These are phyloP conservation scores for Aspergillus nomiae DNA, from an alignment of 2,329 filamentous ascomycete species.

Conservation along the genomic window DNA sequence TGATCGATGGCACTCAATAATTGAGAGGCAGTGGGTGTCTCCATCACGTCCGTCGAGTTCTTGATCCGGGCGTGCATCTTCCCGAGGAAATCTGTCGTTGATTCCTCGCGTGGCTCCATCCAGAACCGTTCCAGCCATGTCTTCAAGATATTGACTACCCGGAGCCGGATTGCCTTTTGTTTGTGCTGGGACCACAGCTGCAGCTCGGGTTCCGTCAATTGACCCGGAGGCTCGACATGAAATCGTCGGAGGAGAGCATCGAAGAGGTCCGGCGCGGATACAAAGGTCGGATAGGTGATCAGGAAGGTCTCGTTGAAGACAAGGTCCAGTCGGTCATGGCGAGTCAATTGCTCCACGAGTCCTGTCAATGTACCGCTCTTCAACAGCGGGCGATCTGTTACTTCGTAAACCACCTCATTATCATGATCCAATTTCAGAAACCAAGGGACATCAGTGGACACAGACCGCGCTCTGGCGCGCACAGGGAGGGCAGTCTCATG, in stretches of 20 bases:
- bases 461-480: neutral
- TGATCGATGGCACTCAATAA: slow-evolving; percentile 83
- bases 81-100: slow-evolving; percentile 74
- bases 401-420: slow-evolving; percentile 16
- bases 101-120: slow-evolving; percentile 75
- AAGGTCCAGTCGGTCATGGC: slow-evolving; percentile 88
- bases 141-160: slow-evolving; percentile 92
- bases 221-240: neutral
- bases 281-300: slow-evolving; percentile 90
- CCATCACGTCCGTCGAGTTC: slow-evolving; percentile 8
- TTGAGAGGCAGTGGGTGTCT: slow-evolving; percentile 57
- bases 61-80: slow-evolving; percentile 80
- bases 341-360: slow-evolving; percentile 86
- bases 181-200: slow-evolving; percentile 69
- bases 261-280: slow-evolving; percentile 80
- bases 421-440: slow-evolving; percentile 8
- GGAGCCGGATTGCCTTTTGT: slow-evolving; percentile 85
- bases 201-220: neutral
- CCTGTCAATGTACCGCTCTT: slow-evolving; percentile 71
- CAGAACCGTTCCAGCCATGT: slow-evolving; percentile 96
- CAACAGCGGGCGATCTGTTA: slow-evolving; percentile 14
- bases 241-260: slow-evolving; percentile 81
- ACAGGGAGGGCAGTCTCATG: neutral
- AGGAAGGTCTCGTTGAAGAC: slow-evolving; percentile 95
- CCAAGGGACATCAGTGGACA: neutral